These are phyloP conservation scores for Fusarium pseudocircinatum DNA, from an alignment of 2,329 filamentous ascomycete genomes.

Conservation along the genomic window DNA sequence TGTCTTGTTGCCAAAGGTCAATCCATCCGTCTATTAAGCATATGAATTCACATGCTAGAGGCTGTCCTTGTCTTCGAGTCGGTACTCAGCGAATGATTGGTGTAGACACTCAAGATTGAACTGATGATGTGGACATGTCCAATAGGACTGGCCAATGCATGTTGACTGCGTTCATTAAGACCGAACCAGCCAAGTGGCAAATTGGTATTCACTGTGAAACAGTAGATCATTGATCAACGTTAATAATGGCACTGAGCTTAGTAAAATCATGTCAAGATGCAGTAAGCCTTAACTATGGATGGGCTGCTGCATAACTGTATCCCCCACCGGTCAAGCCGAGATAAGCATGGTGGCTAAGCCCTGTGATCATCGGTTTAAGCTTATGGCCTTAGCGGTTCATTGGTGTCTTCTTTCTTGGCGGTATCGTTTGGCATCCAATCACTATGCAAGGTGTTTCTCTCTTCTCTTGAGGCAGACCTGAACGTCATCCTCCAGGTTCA, in stretches of 20 bases:
- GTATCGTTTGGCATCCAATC: background rate
- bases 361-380: background rate
- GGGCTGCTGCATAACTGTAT: background rate
- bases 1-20: no score
- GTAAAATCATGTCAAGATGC: background rate
- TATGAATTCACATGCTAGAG: background rate
- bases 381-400: background rate
- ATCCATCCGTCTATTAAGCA: no score
- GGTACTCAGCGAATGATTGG: background rate
- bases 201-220: background rate
- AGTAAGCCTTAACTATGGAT: background rate
- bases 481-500: background rate
- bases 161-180: background rate
- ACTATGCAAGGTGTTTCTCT: background rate
- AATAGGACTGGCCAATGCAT: conserved; percentile 3
- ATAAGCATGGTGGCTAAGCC: conserved; percentile 1
- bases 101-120: background rate
- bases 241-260: background rate
- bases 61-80: background rate
- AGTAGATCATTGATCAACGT: background rate
- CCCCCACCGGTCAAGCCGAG: conserved; percentile 14
- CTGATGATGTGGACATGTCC: background rate
- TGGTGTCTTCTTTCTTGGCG: background rate
- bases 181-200: background rate
- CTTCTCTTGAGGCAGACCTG: background rate